Base-by-base conservation (phyloP, 768 basidiomycete species). In the Neoboletus magnificus region DNA sequence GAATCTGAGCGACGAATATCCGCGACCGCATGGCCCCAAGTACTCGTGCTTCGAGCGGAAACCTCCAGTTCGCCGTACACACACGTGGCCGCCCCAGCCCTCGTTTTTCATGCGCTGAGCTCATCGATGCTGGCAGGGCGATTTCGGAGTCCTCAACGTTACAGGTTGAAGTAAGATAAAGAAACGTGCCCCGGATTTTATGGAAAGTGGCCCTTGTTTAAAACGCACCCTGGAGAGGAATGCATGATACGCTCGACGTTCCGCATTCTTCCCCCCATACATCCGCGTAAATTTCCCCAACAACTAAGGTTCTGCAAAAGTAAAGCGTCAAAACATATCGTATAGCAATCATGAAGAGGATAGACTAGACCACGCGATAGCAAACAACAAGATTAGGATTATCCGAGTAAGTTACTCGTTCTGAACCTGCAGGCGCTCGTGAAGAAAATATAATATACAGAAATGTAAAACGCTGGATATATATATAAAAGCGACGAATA, bases 321-420 rank as follows among this genome's bases (percentile, higher is more conserved):
- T 54, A 55, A 30, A 33, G 33, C 42, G 32, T 32, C 52, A 52
- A 59, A 33, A 56, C 50, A 48, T 67, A 56, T 15, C 58, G 56
- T 66, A 58, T 58, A 56, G 40, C 52, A 50, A 56, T 49, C 46
- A 10, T 4, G 32, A 44, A n/a, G 32, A 44, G n/a, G 20, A 35
- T 50, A 58, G 40, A 56, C 54, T 54, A 67, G 41, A 55, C 52
- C 41, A 37, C 39, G 53, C 13, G 62, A 60, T 45, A 46, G 45
- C 60, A 54, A 45, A 33, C 49, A 50, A 59, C 32, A 57, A 56
- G 56, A 67, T 67, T 67, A 67, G 62, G 58, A 68, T 64, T 68
- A 68, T 64, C 58, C 66, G 60, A 66, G 64, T 67, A 67, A 69
- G 65, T 62, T 67, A 69, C 66, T 66, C 65, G 66, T 64, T 44